These are phyloP conservation scores for Pichia paraexigua DNA, from an alignment of 805 yeast species.

Conservation along the genomic window DNA sequence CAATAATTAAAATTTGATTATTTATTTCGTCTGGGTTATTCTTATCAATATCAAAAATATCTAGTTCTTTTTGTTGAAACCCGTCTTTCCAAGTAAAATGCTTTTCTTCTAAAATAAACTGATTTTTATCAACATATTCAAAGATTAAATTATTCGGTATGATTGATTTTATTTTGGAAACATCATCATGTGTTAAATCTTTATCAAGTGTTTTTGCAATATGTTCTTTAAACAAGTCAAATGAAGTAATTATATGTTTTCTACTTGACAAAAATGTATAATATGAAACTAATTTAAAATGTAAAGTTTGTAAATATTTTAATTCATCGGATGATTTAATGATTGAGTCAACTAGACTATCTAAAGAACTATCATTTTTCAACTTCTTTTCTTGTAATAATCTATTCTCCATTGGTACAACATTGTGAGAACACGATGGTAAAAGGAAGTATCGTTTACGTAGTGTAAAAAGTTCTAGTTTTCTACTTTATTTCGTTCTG, in stretches of 20 bases:
- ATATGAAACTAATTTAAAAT: constrained; percentile 48
- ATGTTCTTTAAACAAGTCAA: constrained; percentile 43
- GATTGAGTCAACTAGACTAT: background rate
- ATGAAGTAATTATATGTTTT: constrained; percentile 52
- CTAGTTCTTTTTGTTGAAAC: constrained; percentile 47
- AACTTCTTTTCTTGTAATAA: constrained; percentile 5
- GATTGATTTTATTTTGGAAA: constrained; percentile 53
- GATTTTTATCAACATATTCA: constrained; percentile 76
- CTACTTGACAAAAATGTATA: constrained; percentile 56
- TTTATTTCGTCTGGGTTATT: constrained; percentile 28
- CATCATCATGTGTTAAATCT: constrained; percentile 41
- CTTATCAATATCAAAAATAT: constrained; percentile 41
- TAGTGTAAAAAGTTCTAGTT: too few species aligned
- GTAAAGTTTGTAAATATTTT: constrained; percentile 37
- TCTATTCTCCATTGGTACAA: background rate
- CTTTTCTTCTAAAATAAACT: constrained; percentile 37
- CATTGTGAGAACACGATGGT: background rate
- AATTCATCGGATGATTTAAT: constrained; percentile 25
- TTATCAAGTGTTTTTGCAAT: constrained; percentile 43
- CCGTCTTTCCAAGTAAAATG: constrained; percentile 40
- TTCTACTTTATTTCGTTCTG: too few species aligned
- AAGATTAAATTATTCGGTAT: constrained; percentile 64
- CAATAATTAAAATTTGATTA: constrained; percentile 60
- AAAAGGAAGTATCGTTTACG: background rate
- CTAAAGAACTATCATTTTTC: background rate